These are phyloP conservation scores for Nicotiana sylvestris DNA, from an alignment of 257 asterid genomes.

Conservation along the genomic window DNA sequence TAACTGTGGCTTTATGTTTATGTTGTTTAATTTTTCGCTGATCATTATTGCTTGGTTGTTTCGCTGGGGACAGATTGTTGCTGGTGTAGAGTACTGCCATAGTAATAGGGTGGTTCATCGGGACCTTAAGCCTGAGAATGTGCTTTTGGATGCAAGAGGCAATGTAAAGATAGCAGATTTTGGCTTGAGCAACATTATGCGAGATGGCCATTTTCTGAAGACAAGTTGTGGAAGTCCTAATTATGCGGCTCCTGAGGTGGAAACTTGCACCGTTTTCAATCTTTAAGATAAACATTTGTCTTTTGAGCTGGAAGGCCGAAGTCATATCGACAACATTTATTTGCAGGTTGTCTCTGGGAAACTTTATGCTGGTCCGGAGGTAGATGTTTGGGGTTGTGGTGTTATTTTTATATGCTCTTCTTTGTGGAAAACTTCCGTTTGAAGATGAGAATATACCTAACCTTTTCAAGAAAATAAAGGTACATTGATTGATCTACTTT, in stretches of 20 bases:
- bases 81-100: constrained; percentile 91
- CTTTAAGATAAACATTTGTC: constrained; percentile 7
- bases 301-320: neutral
- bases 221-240: constrained; percentile 99
- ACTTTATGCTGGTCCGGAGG: constrained; percentile 94
- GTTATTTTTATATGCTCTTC: constrained; percentile 89
- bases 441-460: constrained; percentile 95
- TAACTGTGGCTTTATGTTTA: neutral
- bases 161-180: constrained; percentile 92
- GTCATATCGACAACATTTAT: constrained; percentile 15
- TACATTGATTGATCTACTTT: constrained; percentile 22
- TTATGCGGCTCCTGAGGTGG: constrained; percentile 98
- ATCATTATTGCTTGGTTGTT: constrained; percentile 4
- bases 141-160: constrained; percentile 75
- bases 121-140: constrained; percentile 95
- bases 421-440: constrained; percentile 94
- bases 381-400: constrained; percentile 98
- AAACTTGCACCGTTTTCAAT: constrained; percentile 3
- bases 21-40: neutral
- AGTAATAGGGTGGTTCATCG: constrained; percentile 95
- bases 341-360: constrained; percentile 94
- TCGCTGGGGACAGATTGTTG: constrained; percentile 49
- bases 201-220: constrained; percentile 91
- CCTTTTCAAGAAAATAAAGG: constrained; percentile 96
- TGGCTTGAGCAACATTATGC: constrained; percentile 92